Base-by-base conservation (phyloP, 176 grass and related monocot species). In the Pharus latifolius region DNA sequence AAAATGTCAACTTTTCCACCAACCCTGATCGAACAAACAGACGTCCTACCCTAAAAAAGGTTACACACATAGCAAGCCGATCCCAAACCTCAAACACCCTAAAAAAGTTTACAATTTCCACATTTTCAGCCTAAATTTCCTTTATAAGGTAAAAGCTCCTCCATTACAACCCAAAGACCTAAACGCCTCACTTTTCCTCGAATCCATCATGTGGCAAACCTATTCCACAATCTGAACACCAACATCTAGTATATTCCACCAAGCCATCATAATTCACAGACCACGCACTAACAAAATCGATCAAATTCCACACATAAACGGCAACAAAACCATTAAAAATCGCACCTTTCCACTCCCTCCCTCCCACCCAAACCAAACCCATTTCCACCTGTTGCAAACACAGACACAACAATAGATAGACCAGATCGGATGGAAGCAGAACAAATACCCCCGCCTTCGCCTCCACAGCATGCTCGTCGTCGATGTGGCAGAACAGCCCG, bases 401-500 rank as follows among this genome's bases (percentile, higher is more conserved):
- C 50, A 69, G 40, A 27, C 8, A 35, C 4, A 37, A 24, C 5
- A 18, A 24, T 0, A 24, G 19, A 18, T 15, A 56, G 29, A 71
- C 9, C 8, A 42, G 40, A 56, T 56, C 1, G 9, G 50, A 52
- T 18, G 7, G 47, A 28, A 4, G 31, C 5, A 3, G 28, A 10
- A 1, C 15, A 28, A 60, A 31, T 82, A 96, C 91, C 87, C 91
- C 87, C 15, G 65, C 85, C 20, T 88, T 96, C 19, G 91, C 69
- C 68, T 96, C 91, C 13, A 85, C 63, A 35, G 84, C 71, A 78
- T 96, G 91, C 81, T 96, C 91, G 50, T 91, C 91, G 34, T 96
- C 91, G 37, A 96, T 78, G 69, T 96, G 91, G 61, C 87, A 96
- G 73, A 87, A 96, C 23, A 96, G 57, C 12, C 84, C 54, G 13